Conservation (phyloP, 768 basidiomycete species). For the Fomitopsis pulvina region DNA sequence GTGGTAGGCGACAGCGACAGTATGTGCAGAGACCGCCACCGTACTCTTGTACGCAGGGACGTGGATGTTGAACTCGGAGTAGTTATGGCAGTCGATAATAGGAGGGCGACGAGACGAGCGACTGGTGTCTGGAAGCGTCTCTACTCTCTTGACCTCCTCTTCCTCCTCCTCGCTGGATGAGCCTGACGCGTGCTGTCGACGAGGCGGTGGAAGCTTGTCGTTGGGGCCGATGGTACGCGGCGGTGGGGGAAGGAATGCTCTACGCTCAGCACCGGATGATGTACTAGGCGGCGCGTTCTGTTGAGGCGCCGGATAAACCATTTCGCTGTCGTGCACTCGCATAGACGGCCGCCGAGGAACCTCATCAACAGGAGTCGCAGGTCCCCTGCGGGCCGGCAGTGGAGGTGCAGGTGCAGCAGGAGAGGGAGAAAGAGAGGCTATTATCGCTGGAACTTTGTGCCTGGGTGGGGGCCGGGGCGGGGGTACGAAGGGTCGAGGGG, state of each 20-base stretch:
- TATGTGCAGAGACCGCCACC: slow-evolving; percentile 49
- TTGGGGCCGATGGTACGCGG: slow-evolving; percentile 65
- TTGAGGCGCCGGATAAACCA: neutral
- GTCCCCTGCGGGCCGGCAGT: slow-evolving; percentile 23
- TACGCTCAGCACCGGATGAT: slow-evolving; percentile 15
- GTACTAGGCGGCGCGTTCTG: neutral
- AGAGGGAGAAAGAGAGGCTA: slow-evolving; percentile 15
- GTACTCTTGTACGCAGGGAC: slow-evolving; percentile 48
- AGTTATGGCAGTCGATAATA: slow-evolving; percentile 23
- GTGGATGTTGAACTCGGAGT: slow-evolving; percentile 44
- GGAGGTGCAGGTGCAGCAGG: slow-evolving; percentile 30
- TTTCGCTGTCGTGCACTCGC: slow-evolving; percentile 9
- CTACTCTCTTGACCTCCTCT: slow-evolving; percentile 34
- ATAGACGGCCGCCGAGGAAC: slow-evolving; percentile 8
- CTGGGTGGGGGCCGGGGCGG: slow-evolving; percentile 20
- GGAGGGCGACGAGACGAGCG: slow-evolving; percentile 55
- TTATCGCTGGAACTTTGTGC: slow-evolving; percentile 5
- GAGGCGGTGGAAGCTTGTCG: slow-evolving; percentile 61
- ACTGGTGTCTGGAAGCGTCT: slow-evolving; percentile 62
- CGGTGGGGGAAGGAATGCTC: slow-evolving; percentile 55
- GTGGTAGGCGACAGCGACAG: slow-evolving; percentile 49
- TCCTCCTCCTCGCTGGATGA: slow-evolving; percentile 48
- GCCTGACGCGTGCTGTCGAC: slow-evolving; percentile 30
- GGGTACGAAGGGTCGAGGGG: slow-evolving; percentile 14
- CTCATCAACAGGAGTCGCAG: slow-evolving; percentile 10